Percentiles rank a stretch among this genome's conserved stretches.
Evolutionary conservation across 768 basidiomycete genomes (phyloP).

Genomic region (Mrakia frigida): DNA sequence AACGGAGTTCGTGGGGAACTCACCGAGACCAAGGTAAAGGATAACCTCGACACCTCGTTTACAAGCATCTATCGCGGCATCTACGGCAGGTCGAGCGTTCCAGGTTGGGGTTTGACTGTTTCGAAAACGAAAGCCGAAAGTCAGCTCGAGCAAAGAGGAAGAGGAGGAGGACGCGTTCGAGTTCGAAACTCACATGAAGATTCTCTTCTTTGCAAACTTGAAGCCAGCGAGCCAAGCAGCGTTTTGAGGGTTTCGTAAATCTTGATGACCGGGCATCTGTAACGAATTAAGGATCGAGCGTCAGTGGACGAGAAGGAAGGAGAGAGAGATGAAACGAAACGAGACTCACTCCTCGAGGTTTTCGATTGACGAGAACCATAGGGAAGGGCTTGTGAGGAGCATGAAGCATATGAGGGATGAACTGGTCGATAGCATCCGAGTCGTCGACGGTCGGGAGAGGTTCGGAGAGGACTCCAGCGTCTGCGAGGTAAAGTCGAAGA

Average conservation of each 20-base stretch:
- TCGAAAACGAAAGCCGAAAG: neutral
- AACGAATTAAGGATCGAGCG: neutral
- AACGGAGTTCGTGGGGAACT: conserved; percentile 45
- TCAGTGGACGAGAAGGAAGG: neutral
- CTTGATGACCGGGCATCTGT: conserved; percentile 41
- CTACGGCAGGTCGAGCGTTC: conserved; percentile 60
- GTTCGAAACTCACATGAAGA: conserved; percentile 55
- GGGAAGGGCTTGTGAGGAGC: conserved; percentile 56
- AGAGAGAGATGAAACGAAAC: neutral
- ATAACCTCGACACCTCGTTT: conserved; percentile 58
- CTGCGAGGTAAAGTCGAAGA: conserved; percentile 17
- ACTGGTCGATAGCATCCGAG: conserved; percentile 50
- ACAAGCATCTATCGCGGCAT: conserved; percentile 58
- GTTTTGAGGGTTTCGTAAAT: conserved; percentile 57
- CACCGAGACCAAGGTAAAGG: conserved; percentile 58
- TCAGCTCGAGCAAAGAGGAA: neutral
- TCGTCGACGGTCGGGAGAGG: conserved; percentile 48
- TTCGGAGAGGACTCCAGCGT: conserved; percentile 46
- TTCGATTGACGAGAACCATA: conserved; percentile 62
- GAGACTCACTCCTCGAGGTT: conserved; percentile 52
- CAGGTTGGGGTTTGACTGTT: conserved; percentile 63
- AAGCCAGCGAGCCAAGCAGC: conserved; percentile 64
- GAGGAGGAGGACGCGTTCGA: neutral
- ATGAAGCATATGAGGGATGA: conserved; percentile 60
- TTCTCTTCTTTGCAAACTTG: conserved; percentile 55